These are phyloP conservation scores for Claviceps maximensis DNA, from an alignment of 2,329 filamentous ascomycete genomes.

Conservation along the genomic window DNA sequence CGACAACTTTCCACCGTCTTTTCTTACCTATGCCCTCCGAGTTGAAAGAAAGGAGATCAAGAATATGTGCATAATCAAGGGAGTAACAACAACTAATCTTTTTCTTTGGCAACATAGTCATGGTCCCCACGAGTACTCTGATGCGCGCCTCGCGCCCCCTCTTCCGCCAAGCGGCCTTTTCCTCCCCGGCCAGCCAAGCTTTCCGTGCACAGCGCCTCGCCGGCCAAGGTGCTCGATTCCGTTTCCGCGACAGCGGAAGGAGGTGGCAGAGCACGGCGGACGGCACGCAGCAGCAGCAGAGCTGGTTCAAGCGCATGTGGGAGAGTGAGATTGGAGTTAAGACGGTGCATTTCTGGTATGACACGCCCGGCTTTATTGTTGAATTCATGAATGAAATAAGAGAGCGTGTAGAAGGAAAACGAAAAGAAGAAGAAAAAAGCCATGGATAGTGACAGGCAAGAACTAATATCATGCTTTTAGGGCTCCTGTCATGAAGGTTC, in stretches of 20 bases:
- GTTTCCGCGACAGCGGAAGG: slow-evolving; percentile 30
- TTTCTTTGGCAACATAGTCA: slow-evolving; percentile 9
- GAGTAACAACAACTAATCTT: neutral
- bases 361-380: neutral
- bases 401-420: neutral
- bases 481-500: slow-evolving; percentile 80
- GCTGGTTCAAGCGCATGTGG: slow-evolving; percentile 68
- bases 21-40: neutral
- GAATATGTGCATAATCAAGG: neutral
- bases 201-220: slow-evolving; percentile 26
- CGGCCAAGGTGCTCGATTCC: slow-evolving; percentile 20
- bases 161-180: slow-evolving; percentile 35
- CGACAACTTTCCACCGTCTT: neutral
- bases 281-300: slow-evolving; percentile 27
- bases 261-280: slow-evolving; percentile 60
- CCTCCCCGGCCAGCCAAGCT: slow-evolving; percentile 24
- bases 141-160: slow-evolving; percentile 42
- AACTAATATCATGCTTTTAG: slow-evolving; percentile 27
- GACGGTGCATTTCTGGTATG: slow-evolving; percentile 96
- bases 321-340: slow-evolving; percentile 69
- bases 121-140: slow-evolving; percentile 35
- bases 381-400: neutral
- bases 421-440: neutral
- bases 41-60: neutral
- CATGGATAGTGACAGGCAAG: neutral